Percentiles rank a stretch among this genome's conserved stretches.
Conservation (phyloP, 2,329 filamentous ascomycete species). For the Sporothrix globosa region DNA sequence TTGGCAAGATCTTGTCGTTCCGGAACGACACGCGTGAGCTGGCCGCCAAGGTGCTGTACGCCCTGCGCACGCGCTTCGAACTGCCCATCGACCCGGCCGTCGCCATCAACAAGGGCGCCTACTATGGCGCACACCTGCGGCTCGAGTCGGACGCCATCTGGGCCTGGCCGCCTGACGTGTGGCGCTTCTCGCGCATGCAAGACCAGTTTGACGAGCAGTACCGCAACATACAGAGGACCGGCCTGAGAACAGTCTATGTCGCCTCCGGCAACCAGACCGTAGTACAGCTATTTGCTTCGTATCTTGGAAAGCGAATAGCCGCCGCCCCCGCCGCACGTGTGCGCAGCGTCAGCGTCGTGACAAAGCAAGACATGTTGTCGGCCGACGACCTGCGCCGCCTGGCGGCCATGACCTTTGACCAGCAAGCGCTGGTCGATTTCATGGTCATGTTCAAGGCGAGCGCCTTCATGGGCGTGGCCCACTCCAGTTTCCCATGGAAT, state of each 20-base stretch:
- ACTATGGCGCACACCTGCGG: slow-evolving; percentile 43
- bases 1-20: slow-evolving; percentile 44
- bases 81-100: slow-evolving; percentile 38
- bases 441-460: slow-evolving; percentile 43
- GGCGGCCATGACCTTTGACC: slow-evolving; percentile 41
- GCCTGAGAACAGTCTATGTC: slow-evolving; percentile 41
- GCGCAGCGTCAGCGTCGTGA: slow-evolving; percentile 40
- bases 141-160: slow-evolving; percentile 42
- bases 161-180: slow-evolving; percentile 42
- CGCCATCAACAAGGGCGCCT: slow-evolving; percentile 39
- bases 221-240: slow-evolving; percentile 38
- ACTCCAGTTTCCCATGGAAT: slow-evolving; percentile 44
- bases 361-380: slow-evolving; percentile 41
- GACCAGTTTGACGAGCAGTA: slow-evolving; percentile 43
- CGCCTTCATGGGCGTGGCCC: slow-evolving; percentile 44
- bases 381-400: slow-evolving; percentile 36
- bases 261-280: slow-evolving; percentile 41
- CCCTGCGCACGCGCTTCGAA: slow-evolving; percentile 36
- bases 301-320: slow-evolving; percentile 33
- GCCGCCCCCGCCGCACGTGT: not conserved
- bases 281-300: slow-evolving; percentile 39
- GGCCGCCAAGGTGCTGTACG: slow-evolving; percentile 40
- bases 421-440: slow-evolving; percentile 44
- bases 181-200: slow-evolving; percentile 42
- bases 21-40: slow-evolving; percentile 42